Evolutionary conservation across 1,139 yeast species (phyloP).

Genomic region (Wickerhamomyces sp.): DNA sequence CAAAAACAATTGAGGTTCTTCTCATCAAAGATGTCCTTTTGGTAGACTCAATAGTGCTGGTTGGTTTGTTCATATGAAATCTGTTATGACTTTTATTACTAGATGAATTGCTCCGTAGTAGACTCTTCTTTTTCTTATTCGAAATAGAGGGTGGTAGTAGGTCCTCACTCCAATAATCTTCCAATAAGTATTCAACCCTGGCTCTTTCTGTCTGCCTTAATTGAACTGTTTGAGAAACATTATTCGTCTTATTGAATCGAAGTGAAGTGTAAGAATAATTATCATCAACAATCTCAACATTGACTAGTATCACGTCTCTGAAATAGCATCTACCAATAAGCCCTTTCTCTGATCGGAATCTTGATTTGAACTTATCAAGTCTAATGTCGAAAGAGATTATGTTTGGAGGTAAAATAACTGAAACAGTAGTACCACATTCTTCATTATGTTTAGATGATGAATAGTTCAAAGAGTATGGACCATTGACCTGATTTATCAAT

Average conservation of each 20-base stretch:
- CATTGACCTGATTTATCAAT: constrained; percentile 37
- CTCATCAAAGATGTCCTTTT: constrained; percentile 15
- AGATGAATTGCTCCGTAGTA: not conserved
- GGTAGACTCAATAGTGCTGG: not conserved
- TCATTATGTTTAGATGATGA: constrained; percentile 24
- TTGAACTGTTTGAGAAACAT: constrained; percentile 1
- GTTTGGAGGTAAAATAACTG: constrained; percentile 17
- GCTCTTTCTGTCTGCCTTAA: constrained; percentile 11
- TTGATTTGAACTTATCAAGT: constrained; percentile 11
- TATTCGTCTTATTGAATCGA: constrained; percentile 4
- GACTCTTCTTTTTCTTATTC: constrained; percentile 5
- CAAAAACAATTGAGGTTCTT: constrained; percentile 18
- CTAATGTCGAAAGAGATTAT: constrained; percentile 18
- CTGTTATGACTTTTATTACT: not conserved
- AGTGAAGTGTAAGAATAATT: constrained; percentile 7
- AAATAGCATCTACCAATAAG: constrained; percentile 19
- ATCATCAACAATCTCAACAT: constrained; percentile 6
- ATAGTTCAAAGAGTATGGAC: constrained; percentile 36
- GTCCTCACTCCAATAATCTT: constrained; percentile 24
- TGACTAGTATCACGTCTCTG: constrained; percentile 14
- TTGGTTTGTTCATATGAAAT: not conserved
- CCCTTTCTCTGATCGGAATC: not conserved
- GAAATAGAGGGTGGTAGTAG: constrained; percentile 8
- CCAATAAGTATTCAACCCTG: constrained; percentile 15
- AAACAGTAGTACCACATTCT: constrained; percentile 19